A percentile compares a stretch with the other conserved stretches of the same genome.
Evolutionary conservation across 768 basidiomycete genomes (phyloP).

Genomic region (Tubosaeta brunneosetosa): DNA sequence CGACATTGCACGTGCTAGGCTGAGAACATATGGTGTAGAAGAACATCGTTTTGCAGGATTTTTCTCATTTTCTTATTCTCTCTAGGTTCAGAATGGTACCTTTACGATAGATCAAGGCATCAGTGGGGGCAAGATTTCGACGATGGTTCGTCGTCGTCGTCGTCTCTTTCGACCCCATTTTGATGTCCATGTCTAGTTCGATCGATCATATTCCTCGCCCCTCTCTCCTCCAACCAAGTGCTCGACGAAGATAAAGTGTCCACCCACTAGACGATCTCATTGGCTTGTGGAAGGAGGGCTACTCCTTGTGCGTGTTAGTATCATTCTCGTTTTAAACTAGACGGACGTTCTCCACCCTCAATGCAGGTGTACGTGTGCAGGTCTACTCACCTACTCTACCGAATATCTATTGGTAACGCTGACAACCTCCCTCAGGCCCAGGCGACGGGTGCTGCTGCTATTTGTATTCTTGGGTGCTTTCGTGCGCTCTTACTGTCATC

Average conservation of each 20-base stretch:
- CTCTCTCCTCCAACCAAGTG: constrained; percentile 67
- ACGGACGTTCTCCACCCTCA: constrained; percentile 58
- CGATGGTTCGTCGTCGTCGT: constrained; percentile 41
- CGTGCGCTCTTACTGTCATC: too few relatives aligned
- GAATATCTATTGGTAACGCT: too few relatives aligned
- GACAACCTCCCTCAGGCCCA: too few relatives aligned
- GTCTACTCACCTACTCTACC: constrained; percentile 62
- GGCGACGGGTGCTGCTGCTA: too few relatives aligned
- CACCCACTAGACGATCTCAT: constrained; percentile 78
- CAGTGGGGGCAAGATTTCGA: constrained; percentile 79
- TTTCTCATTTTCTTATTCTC: constrained; percentile 1
- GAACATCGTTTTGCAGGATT: constrained; percentile 57
- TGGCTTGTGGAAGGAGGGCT: constrained; percentile 65
- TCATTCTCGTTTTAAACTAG: constrained; percentile 81
- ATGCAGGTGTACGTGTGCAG: constrained; percentile 50
- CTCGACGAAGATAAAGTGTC: constrained; percentile 63
- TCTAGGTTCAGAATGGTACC: constrained; percentile 54
- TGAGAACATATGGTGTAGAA: constrained; percentile 70
- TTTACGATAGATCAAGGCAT: constrained; percentile 60
- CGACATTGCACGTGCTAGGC: constrained; percentile 71
- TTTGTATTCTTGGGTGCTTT: too few relatives aligned
- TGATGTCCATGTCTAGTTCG: constrained; percentile 41
- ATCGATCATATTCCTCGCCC: constrained; percentile 78
- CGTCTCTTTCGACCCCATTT: neutral
- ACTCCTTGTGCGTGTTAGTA: constrained; percentile 57